A percentile compares a stretch with the other conserved stretches of the same genome.
These are phyloP conservation scores for Scortechinia acanthostroma DNA, from an alignment of 2,329 filamentous ascomycete genomes.

Conservation along the genomic window DNA sequence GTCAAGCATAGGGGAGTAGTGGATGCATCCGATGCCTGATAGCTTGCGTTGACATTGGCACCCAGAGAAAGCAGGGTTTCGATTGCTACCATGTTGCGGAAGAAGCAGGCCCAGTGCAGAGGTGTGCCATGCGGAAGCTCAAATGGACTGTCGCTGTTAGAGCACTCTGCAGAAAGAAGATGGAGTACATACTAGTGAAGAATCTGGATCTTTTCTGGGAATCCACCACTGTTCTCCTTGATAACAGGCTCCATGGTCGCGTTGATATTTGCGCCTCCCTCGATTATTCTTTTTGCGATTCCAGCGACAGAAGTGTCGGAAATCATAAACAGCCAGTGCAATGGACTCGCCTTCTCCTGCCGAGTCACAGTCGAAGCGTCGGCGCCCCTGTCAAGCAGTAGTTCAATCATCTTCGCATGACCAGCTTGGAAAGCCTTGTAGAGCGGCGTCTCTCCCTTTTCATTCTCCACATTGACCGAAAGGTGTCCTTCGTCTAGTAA, in stretches of 20 bases:
- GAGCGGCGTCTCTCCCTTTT: constrained; percentile 14
- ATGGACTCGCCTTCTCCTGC: not conserved
- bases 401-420: constrained; percentile 11
- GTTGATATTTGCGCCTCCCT: constrained; percentile 11
- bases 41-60: constrained; percentile 12
- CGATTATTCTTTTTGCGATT: constrained; percentile 6
- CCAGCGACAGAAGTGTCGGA: not conserved
- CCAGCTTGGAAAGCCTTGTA: constrained; percentile 17
- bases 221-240: constrained; percentile 9
- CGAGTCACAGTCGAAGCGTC: constrained; percentile 9
- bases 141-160: constrained; percentile 12
- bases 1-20: constrained; percentile 12
- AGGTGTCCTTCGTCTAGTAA: constrained; percentile 9
- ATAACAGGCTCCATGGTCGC: constrained; percentile 9
- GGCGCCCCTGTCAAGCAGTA: constrained; percentile 12
- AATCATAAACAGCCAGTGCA: not conserved
- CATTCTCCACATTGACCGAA: constrained; percentile 11
- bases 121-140: constrained; percentile 15
- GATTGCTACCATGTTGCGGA: constrained; percentile 10
- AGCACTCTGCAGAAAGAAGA: constrained; percentile 3
- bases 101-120: constrained; percentile 15
- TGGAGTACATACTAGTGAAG: constrained; percentile 12
- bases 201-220: constrained; percentile 11
- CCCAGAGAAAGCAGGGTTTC: constrained; percentile 11
- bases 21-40: constrained; percentile 10